Evolutionary conservation across 1,139 yeast species (phyloP).

Genomic region (Hansenula lynferdii): DNA sequence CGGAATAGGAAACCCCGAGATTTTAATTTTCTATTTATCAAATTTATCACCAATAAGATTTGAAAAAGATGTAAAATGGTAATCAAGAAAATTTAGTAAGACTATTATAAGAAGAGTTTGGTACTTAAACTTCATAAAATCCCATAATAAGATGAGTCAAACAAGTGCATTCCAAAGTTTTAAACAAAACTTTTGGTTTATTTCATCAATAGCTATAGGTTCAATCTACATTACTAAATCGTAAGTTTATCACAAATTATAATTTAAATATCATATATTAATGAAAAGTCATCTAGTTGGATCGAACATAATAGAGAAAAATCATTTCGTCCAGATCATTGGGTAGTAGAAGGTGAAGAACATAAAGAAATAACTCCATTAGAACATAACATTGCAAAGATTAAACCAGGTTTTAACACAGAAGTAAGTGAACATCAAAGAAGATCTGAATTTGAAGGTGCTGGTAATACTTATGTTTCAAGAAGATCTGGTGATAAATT

Average conservation of each 20-base stretch:
- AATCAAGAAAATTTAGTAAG: too few species aligned
- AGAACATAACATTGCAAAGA: slow-evolving; percentile 10
- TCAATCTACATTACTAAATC: slow-evolving; percentile 20
- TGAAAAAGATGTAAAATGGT: too few species aligned
- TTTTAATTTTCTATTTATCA: too few species aligned
- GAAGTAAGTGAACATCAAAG: slow-evolving; percentile 27
- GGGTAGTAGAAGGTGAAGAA: not conserved
- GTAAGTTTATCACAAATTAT: too few species aligned
- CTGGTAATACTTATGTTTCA: slow-evolving; percentile 50
- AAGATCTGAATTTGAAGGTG: slow-evolving; percentile 62
- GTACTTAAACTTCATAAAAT: not conserved
- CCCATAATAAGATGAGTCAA: too few species aligned
- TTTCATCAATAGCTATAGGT: slow-evolving; percentile 21
- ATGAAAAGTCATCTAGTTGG: too few species aligned
- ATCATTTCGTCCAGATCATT: slow-evolving; percentile 17
- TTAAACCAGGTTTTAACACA: slow-evolving; percentile 23
- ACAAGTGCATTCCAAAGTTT: slow-evolving; percentile 12
- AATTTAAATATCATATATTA: too few species aligned
- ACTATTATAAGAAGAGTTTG: not conserved
- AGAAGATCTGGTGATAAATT: slow-evolving; percentile 35
- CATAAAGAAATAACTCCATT: not conserved
- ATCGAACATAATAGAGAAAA: slow-evolving; percentile 20
- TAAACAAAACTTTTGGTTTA: slow-evolving; percentile 18
- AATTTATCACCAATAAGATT: not conserved
- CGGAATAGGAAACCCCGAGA: too few species aligned